Conservation (phyloP, 257 asterid genomes). For the Rauvolfia tetraphylla region DNA sequence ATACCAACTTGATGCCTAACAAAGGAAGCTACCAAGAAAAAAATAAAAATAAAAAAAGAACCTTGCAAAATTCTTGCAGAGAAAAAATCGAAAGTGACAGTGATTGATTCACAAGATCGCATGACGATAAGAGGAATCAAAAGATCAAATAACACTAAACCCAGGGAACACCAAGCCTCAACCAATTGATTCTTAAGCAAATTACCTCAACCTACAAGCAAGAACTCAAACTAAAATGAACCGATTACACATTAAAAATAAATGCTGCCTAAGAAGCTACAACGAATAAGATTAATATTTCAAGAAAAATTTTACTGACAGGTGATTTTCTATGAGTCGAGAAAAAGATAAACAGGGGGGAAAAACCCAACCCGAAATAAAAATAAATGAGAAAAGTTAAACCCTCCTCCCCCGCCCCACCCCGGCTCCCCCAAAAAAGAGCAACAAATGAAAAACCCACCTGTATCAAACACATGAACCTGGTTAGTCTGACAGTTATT, state of each 20-base stretch:
- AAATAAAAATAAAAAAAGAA: background rate
- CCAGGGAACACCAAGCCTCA: background rate
- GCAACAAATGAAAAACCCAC: conserved; percentile 27
- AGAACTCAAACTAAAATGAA: background rate
- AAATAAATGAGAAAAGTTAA: background rate
- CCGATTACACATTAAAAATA: background rate
- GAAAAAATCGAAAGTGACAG: background rate
- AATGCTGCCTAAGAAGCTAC: background rate
- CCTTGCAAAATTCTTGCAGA: background rate
- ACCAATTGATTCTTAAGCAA: conserved; percentile 5
- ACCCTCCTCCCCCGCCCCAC: too few species aligned
- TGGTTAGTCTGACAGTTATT: conserved; percentile 81
- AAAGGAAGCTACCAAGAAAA: background rate
- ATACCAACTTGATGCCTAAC: background rate
- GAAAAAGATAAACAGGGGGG: background rate
- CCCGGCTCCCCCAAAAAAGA: too few species aligned
- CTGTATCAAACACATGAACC: conserved; percentile 82
- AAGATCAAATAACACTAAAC: background rate
- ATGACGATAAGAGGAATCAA: background rate
- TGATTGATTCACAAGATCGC: background rate
- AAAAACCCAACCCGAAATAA: background rate
- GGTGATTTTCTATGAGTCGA: background rate
- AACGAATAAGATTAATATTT: background rate
- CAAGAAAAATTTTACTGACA: background rate
- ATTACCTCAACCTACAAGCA: background rate